Base-by-base conservation (phyloP, 192 early-diverging fungal genomes). In the Phlyctochytrium bullatum region DNA sequence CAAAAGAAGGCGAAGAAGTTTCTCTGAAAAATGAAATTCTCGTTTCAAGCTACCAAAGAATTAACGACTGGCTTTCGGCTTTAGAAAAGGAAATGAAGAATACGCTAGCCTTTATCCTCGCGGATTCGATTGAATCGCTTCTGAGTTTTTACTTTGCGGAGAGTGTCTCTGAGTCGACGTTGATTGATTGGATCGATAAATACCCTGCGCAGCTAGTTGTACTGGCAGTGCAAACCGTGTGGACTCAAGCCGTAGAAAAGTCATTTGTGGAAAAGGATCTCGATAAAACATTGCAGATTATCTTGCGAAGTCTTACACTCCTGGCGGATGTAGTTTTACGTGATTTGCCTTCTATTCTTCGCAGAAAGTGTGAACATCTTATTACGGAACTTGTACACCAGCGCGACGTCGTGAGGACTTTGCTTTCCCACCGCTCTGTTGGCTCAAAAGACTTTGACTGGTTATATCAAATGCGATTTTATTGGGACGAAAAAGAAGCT, bases 321-420 rank as follows among this genome's bases (percentile, higher is more conserved):
- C 86, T 99, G 30, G 97, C 98, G 0, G 93, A 95, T 60, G 85
- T 96, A 60, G 97, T 99, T 16, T 81, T 99, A 2, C 78, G 87
- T 61, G 96, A 98, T 66, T 78, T 98, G 67, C 74, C 81, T 0
- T 69, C 90, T 14, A 86, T 97, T 47, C 81, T 85, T 64, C 91
- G 98, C 59, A 87, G 90, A 59, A 99, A 99, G 78, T 92, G 95
- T 73, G 98, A 99, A 78, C 94, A 96, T 59, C 74, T 99, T 67
- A 95, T 99, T 61, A 98, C 98, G 2, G 98, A 99, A 78, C 86
- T 98, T 36, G 96, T 99, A 14, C 98, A 99, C 78, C 93, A 99
- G 79, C 86, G 96, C 36, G 97, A 98, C 81, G 86, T 96, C 23
- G 82, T 95, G 17, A 88, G 95, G 32, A 72, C 81, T 50, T 77